These are phyloP conservation scores for Caloboletus inedulis DNA, from an alignment of 1,284 basidiomycete species.

Conservation along the genomic window DNA sequence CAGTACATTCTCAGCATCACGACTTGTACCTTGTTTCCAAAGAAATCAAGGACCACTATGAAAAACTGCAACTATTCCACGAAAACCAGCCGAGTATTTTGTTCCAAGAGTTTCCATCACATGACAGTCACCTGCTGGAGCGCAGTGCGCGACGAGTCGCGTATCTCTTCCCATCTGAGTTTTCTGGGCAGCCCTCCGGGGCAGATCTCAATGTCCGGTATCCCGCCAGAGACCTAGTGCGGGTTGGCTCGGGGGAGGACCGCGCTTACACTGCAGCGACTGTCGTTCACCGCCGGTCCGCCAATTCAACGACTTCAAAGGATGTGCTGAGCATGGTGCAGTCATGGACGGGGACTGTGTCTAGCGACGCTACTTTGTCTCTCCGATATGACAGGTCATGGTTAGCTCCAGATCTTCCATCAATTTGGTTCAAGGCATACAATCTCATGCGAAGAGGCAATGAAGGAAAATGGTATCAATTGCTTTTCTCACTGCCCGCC, in stretches of 20 bases:
- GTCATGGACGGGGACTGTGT: too few species aligned
- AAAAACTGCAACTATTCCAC: conserved; percentile 15
- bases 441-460: conserved; percentile 21
- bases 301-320: too few species aligned
- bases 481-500: too few species aligned
- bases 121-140: conserved; percentile 12
- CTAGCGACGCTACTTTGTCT: too few species aligned
- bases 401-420: conserved; percentile 16
- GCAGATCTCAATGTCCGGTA: conserved; percentile 16
- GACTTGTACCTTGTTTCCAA: conserved; percentile 26
- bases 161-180: conserved; percentile 11
- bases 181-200: neutral
- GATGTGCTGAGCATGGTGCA: too few species aligned
- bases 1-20: conserved; percentile 32
- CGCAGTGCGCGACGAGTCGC: conserved; percentile 14
- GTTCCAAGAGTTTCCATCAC: conserved; percentile 7
- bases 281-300: too few species aligned
- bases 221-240: neutral
- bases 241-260: too few species aligned
- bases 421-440: conserved; percentile 34
- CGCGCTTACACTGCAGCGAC: too few species aligned
- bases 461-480: too few species aligned
- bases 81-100: neutral
- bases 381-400: conserved; percentile 10
- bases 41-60: conserved; percentile 33